Evolutionary conservation across 306 rosid genomes (phyloP), one percentile per base, ranked within the genome.

Genomic region (Casuarina cunninghamiana): DNA sequence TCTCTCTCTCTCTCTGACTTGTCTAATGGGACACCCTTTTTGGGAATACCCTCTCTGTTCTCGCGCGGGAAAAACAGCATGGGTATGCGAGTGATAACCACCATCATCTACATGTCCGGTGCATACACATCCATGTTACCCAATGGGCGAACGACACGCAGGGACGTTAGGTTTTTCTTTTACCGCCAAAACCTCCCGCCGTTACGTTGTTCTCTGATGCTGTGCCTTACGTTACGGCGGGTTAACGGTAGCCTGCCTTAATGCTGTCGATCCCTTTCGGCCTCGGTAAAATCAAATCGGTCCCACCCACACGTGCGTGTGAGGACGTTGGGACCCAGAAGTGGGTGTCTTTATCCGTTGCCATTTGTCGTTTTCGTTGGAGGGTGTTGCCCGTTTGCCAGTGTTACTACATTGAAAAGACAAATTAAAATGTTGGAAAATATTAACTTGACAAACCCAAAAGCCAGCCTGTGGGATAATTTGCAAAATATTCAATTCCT

Each of bases 1-100:
- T 68, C 72, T 81, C 42, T 43, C 69, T 73, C 19, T 57, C 72
- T 49, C 38, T 75, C 63, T 78, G n/a, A 71, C 65, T 9, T 17
- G 44, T 53, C 55, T 16, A 55, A 26, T 41, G 19, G 6, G 21
- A 15, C 62, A 11, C 55, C 72, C 32, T 60, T 63, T 78, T 79
- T 16, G 55, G 76, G 82, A 62, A 39, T 75, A 67, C 75, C 72
- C 80, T 69, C 44, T 42, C 38, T 54, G 72, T 51, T 4, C 69
- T 81, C 67, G 87, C 87, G 90, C 90, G 90, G 90, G 90, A 86
- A 86, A 86, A 86, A 73, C 49, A 54, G 48, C 86, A 83, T 72
- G 68, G 73, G 2, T 75, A 73, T 76, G 39, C 8, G 41, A 46
- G 53, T 42, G 5, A 15, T 50, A 73, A 35, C 26, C 50, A 35